Evolutionary conservation across 805 yeast genomes (phyloP).

Genomic region (Saturnispora quitensis): DNA sequence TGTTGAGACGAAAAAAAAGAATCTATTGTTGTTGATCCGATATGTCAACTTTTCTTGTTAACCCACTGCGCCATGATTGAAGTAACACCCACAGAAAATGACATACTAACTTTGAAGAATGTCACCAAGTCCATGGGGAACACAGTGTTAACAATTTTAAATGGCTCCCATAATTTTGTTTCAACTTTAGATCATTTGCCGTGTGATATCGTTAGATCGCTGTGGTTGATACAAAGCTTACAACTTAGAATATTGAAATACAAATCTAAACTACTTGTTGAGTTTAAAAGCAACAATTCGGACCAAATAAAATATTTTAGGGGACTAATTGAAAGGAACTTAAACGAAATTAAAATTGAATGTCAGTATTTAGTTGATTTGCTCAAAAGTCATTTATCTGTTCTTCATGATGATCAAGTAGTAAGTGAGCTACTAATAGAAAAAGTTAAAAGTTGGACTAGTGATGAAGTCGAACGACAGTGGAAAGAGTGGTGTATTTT

Average conservation of each 20-base stretch:
- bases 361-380: constrained; percentile 16
- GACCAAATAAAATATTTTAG: constrained; percentile 1
- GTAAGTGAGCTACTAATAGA: constrained; percentile 2
- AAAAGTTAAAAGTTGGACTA: constrained; percentile 12
- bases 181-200: constrained; percentile 32
- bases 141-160: neutral
- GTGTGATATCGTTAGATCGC: constrained; percentile 29
- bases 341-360: constrained; percentile 22
- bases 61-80: neutral
- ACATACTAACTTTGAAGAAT: neutral
- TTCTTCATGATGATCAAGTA: constrained; percentile 19
- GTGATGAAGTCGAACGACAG: constrained; percentile 13
- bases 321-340: constrained; percentile 13
- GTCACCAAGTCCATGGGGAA: neutral
- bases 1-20: neutral
- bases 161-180: constrained; percentile 28
- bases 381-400: constrained; percentile 17
- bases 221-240: constrained; percentile 30
- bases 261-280: constrained; percentile 9
- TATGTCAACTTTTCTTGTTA: neutral
- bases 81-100: neutral
- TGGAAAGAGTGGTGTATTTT: constrained; percentile 21
- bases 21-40: neutral
- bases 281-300: constrained; percentile 2
- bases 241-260: constrained; percentile 19